These are phyloP conservation scores for Isoetes taiwanensis DNA, from an alignment of 75 land plant genomes.

Conservation along the genomic window DNA sequence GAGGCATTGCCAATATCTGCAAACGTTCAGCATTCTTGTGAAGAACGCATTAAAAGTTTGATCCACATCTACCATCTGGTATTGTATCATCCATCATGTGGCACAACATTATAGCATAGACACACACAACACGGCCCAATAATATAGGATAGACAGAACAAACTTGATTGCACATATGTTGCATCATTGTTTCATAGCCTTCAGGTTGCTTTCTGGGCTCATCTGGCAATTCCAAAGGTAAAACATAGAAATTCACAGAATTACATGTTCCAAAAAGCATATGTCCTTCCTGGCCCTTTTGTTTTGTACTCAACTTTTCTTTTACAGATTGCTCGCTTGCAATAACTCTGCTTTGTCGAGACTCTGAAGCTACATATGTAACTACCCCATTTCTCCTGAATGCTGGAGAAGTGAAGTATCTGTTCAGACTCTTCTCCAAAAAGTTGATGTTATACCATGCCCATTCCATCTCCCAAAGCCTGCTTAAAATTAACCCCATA, in stretches of 20 bases:
- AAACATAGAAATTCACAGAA: conserved; percentile 32
- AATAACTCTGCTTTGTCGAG: too few species aligned
- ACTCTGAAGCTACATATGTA: conserved; percentile 22
- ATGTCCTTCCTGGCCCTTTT: too few species aligned
- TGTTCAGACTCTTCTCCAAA: conserved; percentile 43
- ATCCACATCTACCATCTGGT: neutral
- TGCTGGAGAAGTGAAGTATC: conserved; percentile 47
- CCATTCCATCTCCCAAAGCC: conserved; percentile 1
- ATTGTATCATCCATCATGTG: neutral
- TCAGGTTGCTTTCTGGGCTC: conserved; percentile 34
- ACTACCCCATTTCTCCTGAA: conserved; percentile 30
- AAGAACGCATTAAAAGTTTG: too few species aligned
- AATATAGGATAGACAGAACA: neutral
- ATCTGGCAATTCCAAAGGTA: conserved; percentile 41
- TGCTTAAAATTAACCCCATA: too few species aligned
- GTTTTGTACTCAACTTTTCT: too few species aligned
- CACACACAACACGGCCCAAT: neutral
- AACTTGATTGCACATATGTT: conserved; percentile 70
- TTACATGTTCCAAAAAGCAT: neutral
- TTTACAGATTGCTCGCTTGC: too few species aligned
- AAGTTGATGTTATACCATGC: conserved; percentile 7
- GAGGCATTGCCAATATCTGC: conserved; percentile 60
- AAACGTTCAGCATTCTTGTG: too few species aligned
- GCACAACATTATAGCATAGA: neutral
- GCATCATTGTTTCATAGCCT: conserved; percentile 41